Percentiles rank a stretch among this genome's conserved stretches.
Evolutionary conservation across 2,329 filamentous ascomycete species (phyloP).

Genomic region (Bretziella fagacearum): DNA sequence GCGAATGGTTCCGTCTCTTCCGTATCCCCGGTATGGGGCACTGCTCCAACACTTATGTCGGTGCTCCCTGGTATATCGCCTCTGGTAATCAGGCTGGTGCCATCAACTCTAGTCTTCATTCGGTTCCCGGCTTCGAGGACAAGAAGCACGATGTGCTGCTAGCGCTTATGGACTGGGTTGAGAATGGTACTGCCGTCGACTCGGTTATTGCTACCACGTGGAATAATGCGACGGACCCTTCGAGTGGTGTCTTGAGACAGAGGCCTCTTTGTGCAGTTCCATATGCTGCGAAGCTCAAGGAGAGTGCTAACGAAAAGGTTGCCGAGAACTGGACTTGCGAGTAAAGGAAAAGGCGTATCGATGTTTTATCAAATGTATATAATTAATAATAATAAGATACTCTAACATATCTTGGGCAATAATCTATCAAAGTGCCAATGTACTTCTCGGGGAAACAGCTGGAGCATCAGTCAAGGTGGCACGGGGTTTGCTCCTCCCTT

Average conservation of each 20-base stretch:
- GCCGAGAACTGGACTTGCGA: conserved; percentile 12
- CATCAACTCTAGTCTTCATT: conserved; percentile 21
- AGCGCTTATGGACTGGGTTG: conserved; percentile 25
- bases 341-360: neutral
- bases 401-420: too few relatives aligned
- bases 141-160: conserved; percentile 24
- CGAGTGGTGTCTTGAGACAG: conserved; percentile 26
- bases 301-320: conserved; percentile 7
- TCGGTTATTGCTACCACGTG: conserved; percentile 24
- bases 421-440: too few relatives aligned
- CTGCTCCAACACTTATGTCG: conserved; percentile 24
- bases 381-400: neutral
- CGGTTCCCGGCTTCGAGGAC: conserved; percentile 23
- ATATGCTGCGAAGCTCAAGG: conserved; percentile 11
- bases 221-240: conserved; percentile 17
- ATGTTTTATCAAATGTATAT: neutral
- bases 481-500: conserved; percentile 40
- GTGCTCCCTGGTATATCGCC: conserved; percentile 21
- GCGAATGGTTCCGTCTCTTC: conserved; percentile 34
- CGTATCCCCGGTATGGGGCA: conserved; percentile 34
- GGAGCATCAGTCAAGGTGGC: conserved; percentile 34
- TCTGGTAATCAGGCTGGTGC: conserved; percentile 26
- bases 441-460: conserved; percentile 22
- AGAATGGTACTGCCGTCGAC: conserved; percentile 21
- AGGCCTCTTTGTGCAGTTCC: conserved; percentile 30